phyloP scores from a whole-genome alignment of 352 stramenopile species.

The Peronospora destructor region DNA sequence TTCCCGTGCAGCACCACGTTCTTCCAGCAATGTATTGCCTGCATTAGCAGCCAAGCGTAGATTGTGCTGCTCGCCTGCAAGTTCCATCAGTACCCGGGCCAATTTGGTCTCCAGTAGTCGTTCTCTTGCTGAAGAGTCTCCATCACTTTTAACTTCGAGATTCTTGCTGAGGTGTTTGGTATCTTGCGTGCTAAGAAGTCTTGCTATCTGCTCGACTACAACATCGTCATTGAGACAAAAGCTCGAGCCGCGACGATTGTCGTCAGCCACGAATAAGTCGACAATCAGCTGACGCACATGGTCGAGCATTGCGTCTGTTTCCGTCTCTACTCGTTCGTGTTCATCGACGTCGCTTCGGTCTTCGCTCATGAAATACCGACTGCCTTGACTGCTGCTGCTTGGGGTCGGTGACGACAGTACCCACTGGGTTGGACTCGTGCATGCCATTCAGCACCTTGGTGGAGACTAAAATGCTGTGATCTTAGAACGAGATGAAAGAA shows the following conservation, averaged over 20 bases:
- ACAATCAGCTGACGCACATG: conserved; percentile 32
- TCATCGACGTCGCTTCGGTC: conserved; percentile 7
- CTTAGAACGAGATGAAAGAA: neutral
- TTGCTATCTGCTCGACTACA: neutral
- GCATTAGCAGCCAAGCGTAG: conserved; percentile 42
- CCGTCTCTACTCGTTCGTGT: conserved; percentile 2
- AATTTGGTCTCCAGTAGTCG: conserved; percentile 31
- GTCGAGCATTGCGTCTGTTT: conserved; percentile 17
- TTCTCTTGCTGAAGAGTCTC: conserved; percentile 12
- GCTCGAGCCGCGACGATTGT: neutral
- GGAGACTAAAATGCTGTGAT: neutral
- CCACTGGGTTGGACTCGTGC: conserved; percentile 22
- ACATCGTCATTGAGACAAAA: neutral
- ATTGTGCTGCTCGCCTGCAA: conserved; percentile 38
- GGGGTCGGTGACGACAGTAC: conserved; percentile 8
- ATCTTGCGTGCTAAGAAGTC: neutral
- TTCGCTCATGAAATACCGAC: conserved; percentile 3
- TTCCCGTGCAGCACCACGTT: conserved; percentile 26
- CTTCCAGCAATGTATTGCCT: conserved; percentile 42
- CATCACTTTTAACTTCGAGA: conserved; percentile 14
- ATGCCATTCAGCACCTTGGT: conserved; percentile 10
- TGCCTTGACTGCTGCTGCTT: conserved; percentile 13
- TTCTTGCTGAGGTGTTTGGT: conserved; percentile 21
- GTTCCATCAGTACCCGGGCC: conserved; percentile 34
- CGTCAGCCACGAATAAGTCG: conserved; percentile 25